Conservation (phyloP, 768 basidiomycete species). For the Collybia nuda region DNA sequence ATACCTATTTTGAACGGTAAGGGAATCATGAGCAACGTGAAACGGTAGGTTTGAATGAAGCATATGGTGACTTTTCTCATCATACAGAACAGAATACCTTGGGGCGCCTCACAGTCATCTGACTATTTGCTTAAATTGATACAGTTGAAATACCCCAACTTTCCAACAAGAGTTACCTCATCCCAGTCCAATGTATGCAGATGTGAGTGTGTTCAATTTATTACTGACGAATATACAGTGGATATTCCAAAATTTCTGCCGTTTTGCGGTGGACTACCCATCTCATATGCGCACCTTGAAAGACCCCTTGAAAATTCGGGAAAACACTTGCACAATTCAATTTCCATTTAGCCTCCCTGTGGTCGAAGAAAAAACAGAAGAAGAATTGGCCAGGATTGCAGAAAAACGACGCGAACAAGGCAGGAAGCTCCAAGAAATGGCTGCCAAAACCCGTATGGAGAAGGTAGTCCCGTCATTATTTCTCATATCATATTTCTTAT, state of each 20-base stretch:
- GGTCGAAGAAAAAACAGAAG: constrained; percentile 85
- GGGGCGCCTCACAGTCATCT: constrained; percentile 88
- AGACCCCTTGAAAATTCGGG: constrained; percentile 63
- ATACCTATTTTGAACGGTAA: constrained; percentile 85
- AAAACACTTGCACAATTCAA: constrained; percentile 74
- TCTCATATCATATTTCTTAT: background rate
- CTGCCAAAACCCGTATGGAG: constrained; percentile 80
- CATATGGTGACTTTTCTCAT: background rate
- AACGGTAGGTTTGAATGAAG: constrained; percentile 53
- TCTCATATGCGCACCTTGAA: constrained; percentile 64
- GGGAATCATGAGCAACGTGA: constrained; percentile 82
- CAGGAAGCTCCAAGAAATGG: constrained; percentile 85
- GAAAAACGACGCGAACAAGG: constrained; percentile 89
- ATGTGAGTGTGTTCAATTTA: constrained; percentile 2
- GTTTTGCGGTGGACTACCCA: constrained; percentile 78
- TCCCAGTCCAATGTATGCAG: constrained; percentile 71
- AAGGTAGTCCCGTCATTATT: constrained; percentile 53
- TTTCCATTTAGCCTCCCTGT: constrained; percentile 76
- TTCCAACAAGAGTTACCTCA: constrained; percentile 80
- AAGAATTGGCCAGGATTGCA: constrained; percentile 74
- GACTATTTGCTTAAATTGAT: constrained; percentile 93
- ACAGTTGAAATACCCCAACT: constrained; percentile 93
- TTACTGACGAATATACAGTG: constrained; percentile 48
- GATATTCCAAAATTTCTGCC: constrained; percentile 88
- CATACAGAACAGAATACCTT: constrained; percentile 68